Percentiles rank a stretch among this genome's conserved stretches.
Evolutionary conservation across 306 rosid genomes (phyloP).

Genomic region (Crotalaria pallida): DNA sequence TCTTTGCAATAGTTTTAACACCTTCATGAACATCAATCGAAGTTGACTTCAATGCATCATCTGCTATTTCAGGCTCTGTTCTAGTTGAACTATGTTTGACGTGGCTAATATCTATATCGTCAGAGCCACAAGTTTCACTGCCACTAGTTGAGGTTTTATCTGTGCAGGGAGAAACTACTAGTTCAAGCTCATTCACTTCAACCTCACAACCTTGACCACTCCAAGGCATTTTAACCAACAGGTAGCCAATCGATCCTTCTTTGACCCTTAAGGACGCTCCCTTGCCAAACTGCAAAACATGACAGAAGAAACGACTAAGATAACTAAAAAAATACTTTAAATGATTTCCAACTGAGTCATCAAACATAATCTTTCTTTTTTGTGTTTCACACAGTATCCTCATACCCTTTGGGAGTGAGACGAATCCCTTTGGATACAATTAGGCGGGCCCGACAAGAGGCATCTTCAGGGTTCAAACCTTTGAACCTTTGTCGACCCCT

Average conservation of each 20-base stretch:
- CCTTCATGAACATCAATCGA: constrained; percentile 83
- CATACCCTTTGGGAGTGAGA: neutral
- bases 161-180: constrained; percentile 57
- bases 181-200: constrained; percentile 84
- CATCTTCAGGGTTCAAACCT: too few species aligned
- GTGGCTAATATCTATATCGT: constrained; percentile 19
- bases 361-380: neutral
- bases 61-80: constrained; percentile 33
- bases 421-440: neutral
- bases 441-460: neutral
- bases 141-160: constrained; percentile 25
- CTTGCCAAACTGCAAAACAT: constrained; percentile 47
- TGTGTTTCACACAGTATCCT: neutral
- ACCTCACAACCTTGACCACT: constrained; percentile 75
- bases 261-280: constrained; percentile 49
- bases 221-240: constrained; percentile 87
- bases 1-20: constrained; percentile 84
- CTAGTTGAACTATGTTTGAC: constrained; percentile 20
- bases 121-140: constrained; percentile 40
- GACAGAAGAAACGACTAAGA: constrained; percentile 6
- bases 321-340: neutral
- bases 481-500: too few species aligned
- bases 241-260: constrained; percentile 87
- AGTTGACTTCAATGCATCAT: constrained; percentile 46
- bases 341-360: neutral